Evolutionary conservation across 371 early-diverging fungal species (phyloP).

Genomic region (Lichtheimia ramosa): DNA sequence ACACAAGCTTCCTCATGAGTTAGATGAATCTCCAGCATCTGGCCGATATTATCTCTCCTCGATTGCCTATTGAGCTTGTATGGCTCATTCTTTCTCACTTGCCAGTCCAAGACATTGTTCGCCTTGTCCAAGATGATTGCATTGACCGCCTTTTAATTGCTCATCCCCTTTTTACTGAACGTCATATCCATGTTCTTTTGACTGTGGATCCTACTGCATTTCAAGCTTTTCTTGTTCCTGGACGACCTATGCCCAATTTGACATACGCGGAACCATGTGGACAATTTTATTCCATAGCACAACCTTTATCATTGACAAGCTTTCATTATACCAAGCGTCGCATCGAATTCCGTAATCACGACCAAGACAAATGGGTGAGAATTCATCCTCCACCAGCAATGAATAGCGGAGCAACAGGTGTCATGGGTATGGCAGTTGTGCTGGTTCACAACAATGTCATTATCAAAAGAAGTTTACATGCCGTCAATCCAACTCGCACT

Average conservation of each 20-base stretch:
- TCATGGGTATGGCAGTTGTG: slow-evolving; percentile 9
- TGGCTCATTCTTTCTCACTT: slow-evolving; percentile 3
- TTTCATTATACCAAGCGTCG: neutral
- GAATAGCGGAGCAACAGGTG: neutral
- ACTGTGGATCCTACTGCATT: slow-evolving; percentile 7
- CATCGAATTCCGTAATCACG: neutral
- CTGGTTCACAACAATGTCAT: slow-evolving; percentile 10
- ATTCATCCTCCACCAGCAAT: neutral
- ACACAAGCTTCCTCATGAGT: neutral
- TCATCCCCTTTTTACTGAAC: slow-evolving; percentile 11
- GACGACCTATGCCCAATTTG: neutral
- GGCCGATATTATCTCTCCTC: slow-evolving; percentile 5
- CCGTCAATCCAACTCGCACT: slow-evolving; percentile 8
- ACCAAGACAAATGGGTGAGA: neutral
- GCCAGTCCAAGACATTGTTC: slow-evolving; percentile 7
- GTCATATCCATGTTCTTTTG: slow-evolving; percentile 4
- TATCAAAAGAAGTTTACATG: slow-evolving; percentile 12
- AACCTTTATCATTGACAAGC: neutral
- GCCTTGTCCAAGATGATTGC: slow-evolving; percentile 4
- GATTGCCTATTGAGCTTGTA: slow-evolving; percentile 11
- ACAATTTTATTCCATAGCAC: neutral
- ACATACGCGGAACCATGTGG: neutral
- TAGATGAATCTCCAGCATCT: slow-evolving; percentile 8
- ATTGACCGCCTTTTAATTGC: slow-evolving; percentile 7
- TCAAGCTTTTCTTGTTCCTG: slow-evolving; percentile 7